Base-by-base conservation (phyloP, 257 asterid species). In the Solanum commersonii region DNA sequence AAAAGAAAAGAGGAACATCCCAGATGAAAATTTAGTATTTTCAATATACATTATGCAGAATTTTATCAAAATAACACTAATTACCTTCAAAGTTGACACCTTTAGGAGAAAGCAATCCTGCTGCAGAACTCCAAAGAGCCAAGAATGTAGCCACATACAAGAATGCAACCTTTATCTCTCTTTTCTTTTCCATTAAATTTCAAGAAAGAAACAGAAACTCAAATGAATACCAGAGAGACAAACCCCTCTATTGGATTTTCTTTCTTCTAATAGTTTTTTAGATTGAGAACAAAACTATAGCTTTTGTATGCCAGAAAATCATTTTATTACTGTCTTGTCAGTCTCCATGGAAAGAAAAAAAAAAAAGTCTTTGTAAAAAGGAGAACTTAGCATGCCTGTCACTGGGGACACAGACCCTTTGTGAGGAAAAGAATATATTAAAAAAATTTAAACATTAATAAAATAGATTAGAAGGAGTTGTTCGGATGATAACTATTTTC, bases 41-140 rank as follows among this genome's bases (percentile, higher is more conserved):
- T 20, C 23, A 74, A 10, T 44, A 82, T 52, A 44, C n/a, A 67
- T 46, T 31, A 34, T 85, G 83, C 27, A 25, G 9, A 46, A 63
- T 25, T 11, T n/a, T 18, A 35, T 84, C 60, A 31, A 8, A 68
- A 31, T 3, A 16, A 14, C 65, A 67, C 38, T 42, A 86, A 34
- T 90, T 92, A 97, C 99, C 99, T 96, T 97, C 99, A 94, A 94
- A 97, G 94, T 97, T 97, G 16, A 96, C 99, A 89, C 99, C 99
- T 91, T 97, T 94, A 20, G 99, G 93, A 38, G 99, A 96, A 82
- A 97, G 97, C 93, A 97, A 78, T 77, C 91, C 94, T 71, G 72
- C 52, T 34, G 91, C 92, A 89, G 94, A 91, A 91, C 91, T 90
- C 89, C 91, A 92, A 89, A 92, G 82, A 90, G 88, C 91, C 10